Evolutionary conservation across 2,329 filamentous ascomycete genomes (phyloP).

Genomic region (Aspergillus costaricaensis): DNA sequence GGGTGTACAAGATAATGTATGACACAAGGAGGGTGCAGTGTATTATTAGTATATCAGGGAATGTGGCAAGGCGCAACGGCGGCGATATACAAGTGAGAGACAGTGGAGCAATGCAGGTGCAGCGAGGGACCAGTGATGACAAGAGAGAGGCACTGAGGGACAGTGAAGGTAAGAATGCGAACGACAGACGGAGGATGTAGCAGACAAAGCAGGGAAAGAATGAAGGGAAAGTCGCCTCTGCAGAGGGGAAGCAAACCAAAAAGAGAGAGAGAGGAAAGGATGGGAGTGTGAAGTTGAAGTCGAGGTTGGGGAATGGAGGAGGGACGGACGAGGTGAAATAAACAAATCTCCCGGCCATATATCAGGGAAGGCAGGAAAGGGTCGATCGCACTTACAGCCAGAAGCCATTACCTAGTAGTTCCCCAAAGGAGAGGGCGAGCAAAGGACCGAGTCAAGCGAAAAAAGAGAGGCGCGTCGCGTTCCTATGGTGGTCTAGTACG

Average conservation of each 20-base stretch:
- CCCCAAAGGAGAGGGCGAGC: constrained; percentile 24
- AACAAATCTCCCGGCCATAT: constrained; percentile 38
- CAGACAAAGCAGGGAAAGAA: constrained; percentile 21
- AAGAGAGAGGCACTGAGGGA: background rate
- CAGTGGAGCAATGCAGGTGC: background rate
- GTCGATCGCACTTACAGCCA: constrained; percentile 41
- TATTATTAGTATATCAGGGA: constrained; percentile 9
- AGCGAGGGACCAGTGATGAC: constrained; percentile 7
- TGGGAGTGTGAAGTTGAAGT: constrained; percentile 21
- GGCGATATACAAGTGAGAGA: constrained; percentile 8
- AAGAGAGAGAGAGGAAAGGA: constrained; percentile 24
- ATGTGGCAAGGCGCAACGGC: constrained; percentile 11
- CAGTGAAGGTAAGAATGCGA: constrained; percentile 13
- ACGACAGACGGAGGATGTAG: constrained; percentile 10
- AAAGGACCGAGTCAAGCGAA: constrained; percentile 15
- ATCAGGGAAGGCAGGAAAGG: constrained; percentile 25
- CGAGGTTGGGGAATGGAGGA: constrained; percentile 35
- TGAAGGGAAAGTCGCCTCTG: constrained; percentile 23
- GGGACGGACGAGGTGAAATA: constrained; percentile 43
- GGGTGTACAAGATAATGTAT: constrained; percentile 8
- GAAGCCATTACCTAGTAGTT: constrained; percentile 37
- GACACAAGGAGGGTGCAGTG: constrained; percentile 2
- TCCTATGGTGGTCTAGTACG: constrained; percentile 33
- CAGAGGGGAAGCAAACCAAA: constrained; percentile 18
- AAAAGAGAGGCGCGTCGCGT: constrained; percentile 40